Base-by-base conservation (phyloP, 2,329 filamentous ascomycete species). In the Pestalotiopsis sp. region DNA sequence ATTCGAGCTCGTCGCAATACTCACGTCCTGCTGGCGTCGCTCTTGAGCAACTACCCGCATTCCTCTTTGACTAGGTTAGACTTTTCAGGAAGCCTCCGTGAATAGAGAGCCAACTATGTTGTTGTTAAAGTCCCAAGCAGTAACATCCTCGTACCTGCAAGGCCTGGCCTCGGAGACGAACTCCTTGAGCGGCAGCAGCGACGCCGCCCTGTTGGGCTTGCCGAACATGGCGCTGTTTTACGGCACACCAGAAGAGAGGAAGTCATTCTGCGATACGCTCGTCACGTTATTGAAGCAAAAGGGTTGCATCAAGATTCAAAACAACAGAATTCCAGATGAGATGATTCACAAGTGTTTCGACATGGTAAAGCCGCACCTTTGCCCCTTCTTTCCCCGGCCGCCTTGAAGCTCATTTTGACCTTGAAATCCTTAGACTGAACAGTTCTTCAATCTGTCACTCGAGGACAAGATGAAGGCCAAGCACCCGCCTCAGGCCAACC, bases 111-210 rank as follows among this genome's bases (percentile, higher is more conserved):
- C 58, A 10, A 61, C 40, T 39, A 30, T 61, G 2, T 35, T 35
- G 20, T 64, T 44, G 39, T 64, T 64, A 35, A 35, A 52, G n/a
- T 64, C 61, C 61, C 61, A 64, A 13, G 61, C 38, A 6, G 39
- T 64, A 6, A 64, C 44, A 17, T 64, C 61, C 22, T 64, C 61
- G 7, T 64, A 64, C 7, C 24, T n/a, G 61, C 61, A 64, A 2
- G 61, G 61, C 20, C 20, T 64, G 22, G 61, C 35, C 11, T 44
- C 61, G 11, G 38, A 48, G n/a, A 64, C 44, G 38, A 64, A 64
- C 61, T 64, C 61, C 39, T 64, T 64, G n/a, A 64, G 61, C 7
- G 39, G 61, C 17, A 64, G 39, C 9, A 64, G 39, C 11, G 61
- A 64, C n/a, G 61, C 61, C 14, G 38, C 44, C 38, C 61, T 20